Percentiles rank a stretch among this genome's conserved stretches.
phyloP scores from a whole-genome alignment of 352 stramenopile genomes.

The Phytophthora chlamydospora region DNA sequence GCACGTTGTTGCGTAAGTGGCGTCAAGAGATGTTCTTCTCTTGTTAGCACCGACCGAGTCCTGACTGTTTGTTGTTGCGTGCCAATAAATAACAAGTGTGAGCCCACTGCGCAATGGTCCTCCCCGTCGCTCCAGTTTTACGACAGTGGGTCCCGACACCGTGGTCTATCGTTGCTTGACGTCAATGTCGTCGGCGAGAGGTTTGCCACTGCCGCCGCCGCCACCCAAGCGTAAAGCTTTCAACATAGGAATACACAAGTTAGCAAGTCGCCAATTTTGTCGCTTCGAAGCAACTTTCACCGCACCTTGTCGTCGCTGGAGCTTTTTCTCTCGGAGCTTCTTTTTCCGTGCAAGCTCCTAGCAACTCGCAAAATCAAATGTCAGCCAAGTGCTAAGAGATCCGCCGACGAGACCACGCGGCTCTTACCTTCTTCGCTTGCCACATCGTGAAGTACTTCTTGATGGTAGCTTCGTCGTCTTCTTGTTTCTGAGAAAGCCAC shows the following conservation, averaged over 20 bases:
- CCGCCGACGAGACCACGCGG: too few species aligned
- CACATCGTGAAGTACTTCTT: slow-evolving; percentile 68
- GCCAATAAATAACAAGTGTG: slow-evolving; percentile 44
- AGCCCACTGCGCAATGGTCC: slow-evolving; percentile 6
- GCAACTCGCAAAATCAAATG: background rate
- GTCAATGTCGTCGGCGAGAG: slow-evolving; percentile 22
- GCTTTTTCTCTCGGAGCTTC: slow-evolving; percentile 78
- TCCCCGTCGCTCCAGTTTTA: background rate
- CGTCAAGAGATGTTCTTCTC: background rate
- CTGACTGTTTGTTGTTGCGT: slow-evolving; percentile 17
- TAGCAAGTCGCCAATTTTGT: background rate
- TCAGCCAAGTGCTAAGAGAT: background rate
- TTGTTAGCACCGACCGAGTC: slow-evolving; percentile 16
- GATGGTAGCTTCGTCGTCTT: slow-evolving; percentile 51
- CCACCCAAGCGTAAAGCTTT: slow-evolving; percentile 33
- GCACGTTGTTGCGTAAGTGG: too few species aligned
- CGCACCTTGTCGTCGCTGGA: slow-evolving; percentile 64
- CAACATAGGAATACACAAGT: background rate
- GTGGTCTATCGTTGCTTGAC: slow-evolving; percentile 42
- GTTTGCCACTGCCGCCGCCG: slow-evolving; percentile 33
- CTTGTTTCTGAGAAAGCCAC: slow-evolving; percentile 61
- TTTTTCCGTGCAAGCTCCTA: slow-evolving; percentile 76
- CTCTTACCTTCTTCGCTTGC: slow-evolving; percentile 66
- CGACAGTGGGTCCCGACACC: slow-evolving; percentile 14
- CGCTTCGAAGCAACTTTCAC: background rate